These are phyloP conservation scores for Lactuca sativa DNA, from an alignment of 129 eudicot species.

Conservation along the genomic window DNA sequence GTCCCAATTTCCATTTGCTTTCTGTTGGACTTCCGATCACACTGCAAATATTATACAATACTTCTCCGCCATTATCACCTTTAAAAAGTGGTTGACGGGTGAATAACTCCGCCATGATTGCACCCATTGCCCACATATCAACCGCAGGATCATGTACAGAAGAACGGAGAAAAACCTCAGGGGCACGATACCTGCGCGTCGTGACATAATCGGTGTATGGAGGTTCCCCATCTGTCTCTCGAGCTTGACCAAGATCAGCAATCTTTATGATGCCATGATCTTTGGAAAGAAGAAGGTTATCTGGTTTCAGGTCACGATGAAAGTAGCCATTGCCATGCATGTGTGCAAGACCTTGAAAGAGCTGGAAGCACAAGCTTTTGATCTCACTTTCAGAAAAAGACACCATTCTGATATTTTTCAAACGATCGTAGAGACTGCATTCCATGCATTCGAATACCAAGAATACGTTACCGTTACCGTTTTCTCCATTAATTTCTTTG, in stretches of 20 bases:
- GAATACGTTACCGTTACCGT: too few relatives aligned
- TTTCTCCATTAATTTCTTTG: neutral
- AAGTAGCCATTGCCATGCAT: too few relatives aligned
- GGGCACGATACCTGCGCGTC: neutral
- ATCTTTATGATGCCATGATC: conserved; percentile 2
- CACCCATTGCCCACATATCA: too few relatives aligned
- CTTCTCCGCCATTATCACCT: neutral
- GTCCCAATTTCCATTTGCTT: neutral
- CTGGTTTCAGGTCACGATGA: too few relatives aligned
- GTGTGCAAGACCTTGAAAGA: conserved; percentile 19
- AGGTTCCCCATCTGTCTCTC: neutral
- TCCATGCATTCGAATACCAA: conserved; percentile 14
- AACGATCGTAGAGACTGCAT: neutral
- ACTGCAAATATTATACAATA: neutral
- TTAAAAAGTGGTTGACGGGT: neutral
- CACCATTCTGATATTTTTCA: neutral
- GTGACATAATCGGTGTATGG: conserved; percentile 10
- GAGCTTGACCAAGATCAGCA: conserved; percentile 16
- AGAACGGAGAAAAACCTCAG: too few relatives aligned
- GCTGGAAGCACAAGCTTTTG: neutral
- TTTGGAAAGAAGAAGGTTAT: neutral
- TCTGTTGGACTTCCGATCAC: conserved; percentile 1
- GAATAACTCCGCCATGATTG: neutral
- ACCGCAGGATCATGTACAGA: too few relatives aligned
- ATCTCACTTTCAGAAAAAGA: conserved; percentile 13